Evolutionary conservation across 768 basidiomycete species (phyloP).

Genomic region (Lentinula sp.): DNA sequence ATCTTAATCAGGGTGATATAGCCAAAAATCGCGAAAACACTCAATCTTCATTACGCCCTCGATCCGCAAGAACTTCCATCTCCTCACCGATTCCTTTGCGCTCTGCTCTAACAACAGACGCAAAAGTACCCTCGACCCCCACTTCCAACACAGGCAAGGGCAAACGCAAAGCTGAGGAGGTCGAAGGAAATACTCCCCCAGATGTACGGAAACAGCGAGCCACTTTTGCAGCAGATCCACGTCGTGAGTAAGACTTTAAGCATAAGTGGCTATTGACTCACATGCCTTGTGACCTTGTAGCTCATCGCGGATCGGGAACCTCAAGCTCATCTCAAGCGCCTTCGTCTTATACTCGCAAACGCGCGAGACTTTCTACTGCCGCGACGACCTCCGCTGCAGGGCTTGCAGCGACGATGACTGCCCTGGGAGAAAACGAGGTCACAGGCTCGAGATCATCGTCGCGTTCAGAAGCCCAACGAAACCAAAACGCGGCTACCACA

Average conservation of each 20-base stretch:
- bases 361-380: slow-evolving; percentile 47
- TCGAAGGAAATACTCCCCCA: slow-evolving; percentile 58
- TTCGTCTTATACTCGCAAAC: slow-evolving; percentile 69
- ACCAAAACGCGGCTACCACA: slow-evolving; percentile 33
- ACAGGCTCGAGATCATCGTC: slow-evolving; percentile 31
- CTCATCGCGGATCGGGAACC: slow-evolving; percentile 45
- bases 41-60: neutral
- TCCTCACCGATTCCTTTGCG: neutral
- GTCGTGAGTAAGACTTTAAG: slow-evolving; percentile 54
- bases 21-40: neutral
- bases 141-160: slow-evolving; percentile 30
- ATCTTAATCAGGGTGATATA: neutral
- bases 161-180: slow-evolving; percentile 71
- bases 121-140: slow-evolving; percentile 25
- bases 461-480: slow-evolving; percentile 20
- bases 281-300: slow-evolving; percentile 21
- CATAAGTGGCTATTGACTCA: slow-evolving; percentile 14
- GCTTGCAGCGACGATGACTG: slow-evolving; percentile 16
- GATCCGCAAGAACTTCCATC: neutral
- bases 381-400: slow-evolving; percentile 6
- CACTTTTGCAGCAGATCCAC: slow-evolving; percentile 59
- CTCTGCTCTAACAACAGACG: slow-evolving; percentile 9
- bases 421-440: slow-evolving; percentile 24
- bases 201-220: slow-evolving; percentile 45
- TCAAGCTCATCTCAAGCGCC: slow-evolving; percentile 54